Evolutionary conservation across 305 asterid genomes (phyloP), one percentile per base, ranked within the genome.

Genomic region (Fraxinus nigra): DNA sequence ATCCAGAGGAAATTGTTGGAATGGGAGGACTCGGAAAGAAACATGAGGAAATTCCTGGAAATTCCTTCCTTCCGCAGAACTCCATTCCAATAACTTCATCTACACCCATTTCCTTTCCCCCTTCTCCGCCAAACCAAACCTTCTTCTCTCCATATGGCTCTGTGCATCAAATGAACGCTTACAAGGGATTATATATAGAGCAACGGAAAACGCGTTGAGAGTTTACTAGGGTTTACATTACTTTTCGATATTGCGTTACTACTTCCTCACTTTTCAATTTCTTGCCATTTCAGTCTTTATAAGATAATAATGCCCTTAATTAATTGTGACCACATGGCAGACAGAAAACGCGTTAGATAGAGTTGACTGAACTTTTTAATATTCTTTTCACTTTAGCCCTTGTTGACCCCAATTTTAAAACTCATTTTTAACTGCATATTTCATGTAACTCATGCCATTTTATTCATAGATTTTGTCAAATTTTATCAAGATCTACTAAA

Each of bases 1-100:
- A 59, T 22, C 69, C 69, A 59, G 28, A 59, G 10, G 69, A 59
- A 59, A 59, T 59, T 59, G 69, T 59, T 22, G 69, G 69, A 59
- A 59, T 59, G 69, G 69, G 69, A 59, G 69, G 69, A 59, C 69
- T 59, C 69, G 69, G 69, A 59, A 59, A 59, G 69, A 40, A 40
- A 9, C 48, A 2, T 4, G 48, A 59, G 26, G 26, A 24, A 24
- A 24, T 24, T 24, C 26, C 26, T 24, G 1, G 30, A 59, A 7
- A 18, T 20, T 59, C 22, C 9, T 18, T 59, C 69, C 11, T 59
- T 59, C 69, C 69, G 69, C 18, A 59, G 10, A 6, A n/a, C 26
- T 18, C 28, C 69, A 59, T n/a, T 59, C 69, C 69, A 22, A 18
- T 20, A 59, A 59, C 69, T 59, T 59, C 69, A 59, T 59, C 69